phyloP scores from a whole-genome alignment of 352 stramenopile species.

The Blastocystis sp. region DNA sequence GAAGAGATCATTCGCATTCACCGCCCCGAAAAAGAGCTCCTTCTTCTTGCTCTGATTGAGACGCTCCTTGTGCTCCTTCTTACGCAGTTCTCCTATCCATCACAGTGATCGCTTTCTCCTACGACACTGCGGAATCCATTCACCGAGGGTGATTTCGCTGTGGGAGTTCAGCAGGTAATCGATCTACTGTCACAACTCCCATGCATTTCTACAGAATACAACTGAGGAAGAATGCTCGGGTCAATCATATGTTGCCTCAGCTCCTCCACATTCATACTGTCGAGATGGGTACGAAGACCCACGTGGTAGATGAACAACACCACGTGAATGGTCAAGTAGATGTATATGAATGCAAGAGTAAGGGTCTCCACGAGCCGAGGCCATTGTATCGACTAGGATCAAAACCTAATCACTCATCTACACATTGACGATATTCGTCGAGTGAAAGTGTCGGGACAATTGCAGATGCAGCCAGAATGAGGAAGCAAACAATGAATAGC shows the following conservation, averaged over 20 bases:
- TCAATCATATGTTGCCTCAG: slow-evolving; percentile 43
- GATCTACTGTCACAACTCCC: not conserved
- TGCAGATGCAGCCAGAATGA: not conserved
- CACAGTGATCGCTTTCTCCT: not conserved
- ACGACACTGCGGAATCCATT: slow-evolving; percentile 38
- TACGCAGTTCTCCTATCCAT: not conserved
- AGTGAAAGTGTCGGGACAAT: not conserved
- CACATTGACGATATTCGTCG: not conserved
- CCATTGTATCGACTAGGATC: not conserved
- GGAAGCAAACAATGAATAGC: slow-evolving; percentile 16
- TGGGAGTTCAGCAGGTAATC: slow-evolving; percentile 38
- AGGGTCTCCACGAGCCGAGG: not conserved
- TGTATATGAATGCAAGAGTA: not conserved
- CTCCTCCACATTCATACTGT: slow-evolving; percentile 45
- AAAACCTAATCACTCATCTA: not conserved
- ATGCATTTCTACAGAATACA: not conserved
- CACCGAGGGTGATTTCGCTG: not conserved
- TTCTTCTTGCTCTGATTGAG: not conserved
- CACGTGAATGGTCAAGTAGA: slow-evolving; percentile 35
- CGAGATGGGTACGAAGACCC: slow-evolving; percentile 28
- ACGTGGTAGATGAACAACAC: slow-evolving; percentile 46
- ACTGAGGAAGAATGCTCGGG: not conserved
- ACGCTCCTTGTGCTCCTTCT: not conserved
- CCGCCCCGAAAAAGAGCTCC: not conserved
- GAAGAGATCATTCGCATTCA: not conserved